Evolutionary conservation across 2,329 filamentous ascomycete genomes (phyloP).

Genomic region (Pseudogymnoascus pannorum): DNA sequence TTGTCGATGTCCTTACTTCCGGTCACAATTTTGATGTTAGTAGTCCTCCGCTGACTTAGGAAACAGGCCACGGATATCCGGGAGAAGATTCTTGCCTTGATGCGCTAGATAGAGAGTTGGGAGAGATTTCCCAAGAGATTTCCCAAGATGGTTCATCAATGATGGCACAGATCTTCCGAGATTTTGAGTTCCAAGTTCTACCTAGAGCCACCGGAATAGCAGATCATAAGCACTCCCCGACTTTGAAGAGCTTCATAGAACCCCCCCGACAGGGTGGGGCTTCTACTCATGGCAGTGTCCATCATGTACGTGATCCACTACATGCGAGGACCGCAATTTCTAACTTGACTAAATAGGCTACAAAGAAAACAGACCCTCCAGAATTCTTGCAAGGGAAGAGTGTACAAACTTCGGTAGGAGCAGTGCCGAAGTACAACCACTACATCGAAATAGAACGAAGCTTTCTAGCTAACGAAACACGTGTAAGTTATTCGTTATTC

Average conservation of each 20-base stretch:
- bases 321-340: neutral
- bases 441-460: neutral
- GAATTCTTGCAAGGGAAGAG: neutral
- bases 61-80: neutral
- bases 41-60: neutral
- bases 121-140: neutral
- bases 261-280: neutral
- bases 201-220: neutral
- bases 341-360: neutral
- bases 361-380: neutral
- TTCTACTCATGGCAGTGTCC: neutral
- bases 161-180: neutral
- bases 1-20: neutral
- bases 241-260: neutral
- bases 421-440: neutral
- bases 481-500: neutral
- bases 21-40: neutral
- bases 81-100: neutral
- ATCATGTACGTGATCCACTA: neutral
- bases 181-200: neutral
- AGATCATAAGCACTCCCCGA: neutral
- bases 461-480: neutral
- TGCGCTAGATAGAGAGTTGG: neutral
- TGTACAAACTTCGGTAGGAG: too few species aligned
- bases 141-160: neutral